phyloP scores from a whole-genome alignment of 352 stramenopile genomes.

The Aphanomyces stellatus region DNA sequence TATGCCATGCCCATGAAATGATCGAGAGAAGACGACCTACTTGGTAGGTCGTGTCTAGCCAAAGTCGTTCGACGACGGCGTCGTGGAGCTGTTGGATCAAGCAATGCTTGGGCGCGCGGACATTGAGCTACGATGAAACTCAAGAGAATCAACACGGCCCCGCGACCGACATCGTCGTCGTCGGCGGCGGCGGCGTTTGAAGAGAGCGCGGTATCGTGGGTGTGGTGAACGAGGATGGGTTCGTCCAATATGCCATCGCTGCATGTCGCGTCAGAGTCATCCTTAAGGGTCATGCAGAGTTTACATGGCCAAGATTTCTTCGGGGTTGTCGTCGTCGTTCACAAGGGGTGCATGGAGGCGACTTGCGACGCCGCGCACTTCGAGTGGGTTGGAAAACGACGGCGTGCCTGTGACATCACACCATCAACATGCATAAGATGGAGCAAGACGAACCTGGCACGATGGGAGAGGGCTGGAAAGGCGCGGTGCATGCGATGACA shows the following conservation, averaged over 20 bases:
- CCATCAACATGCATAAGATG: background rate
- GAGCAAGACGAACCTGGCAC: background rate
- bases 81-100: constrained; percentile 17
- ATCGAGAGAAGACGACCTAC: background rate
- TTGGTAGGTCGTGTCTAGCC: background rate
- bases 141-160: background rate
- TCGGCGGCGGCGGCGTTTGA: background rate
- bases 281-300: background rate
- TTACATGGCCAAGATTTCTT: background rate
- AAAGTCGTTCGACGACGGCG: constrained; percentile 14
- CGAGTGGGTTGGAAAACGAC: too few relatives aligned
- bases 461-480: background rate
- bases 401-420: too few relatives aligned
- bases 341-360: background rate
- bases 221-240: background rate
- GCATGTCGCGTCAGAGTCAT: background rate
- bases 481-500: background rate
- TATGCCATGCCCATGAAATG: background rate
- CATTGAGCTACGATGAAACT: background rate
- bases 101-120: background rate
- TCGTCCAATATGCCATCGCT: constrained; percentile 18
- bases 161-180: background rate
- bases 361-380: background rate
- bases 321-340: background rate
- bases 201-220: background rate